Percentiles rank a stretch among this genome's conserved stretches.
Evolutionary conservation across 805 yeast genomes (phyloP).

Genomic region (Candida namnaoensis): DNA sequence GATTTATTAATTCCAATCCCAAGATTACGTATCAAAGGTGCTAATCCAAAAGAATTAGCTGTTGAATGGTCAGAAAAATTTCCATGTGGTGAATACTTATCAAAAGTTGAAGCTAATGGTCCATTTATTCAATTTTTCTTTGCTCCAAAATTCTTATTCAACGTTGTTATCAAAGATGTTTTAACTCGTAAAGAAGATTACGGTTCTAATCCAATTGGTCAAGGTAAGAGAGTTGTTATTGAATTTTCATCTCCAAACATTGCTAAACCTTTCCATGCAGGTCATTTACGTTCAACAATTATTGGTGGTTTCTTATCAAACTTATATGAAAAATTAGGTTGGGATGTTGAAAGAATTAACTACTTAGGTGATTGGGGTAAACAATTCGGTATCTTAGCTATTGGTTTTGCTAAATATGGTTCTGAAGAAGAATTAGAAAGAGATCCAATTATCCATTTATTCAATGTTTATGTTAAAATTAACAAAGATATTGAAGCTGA

Average conservation of each 20-base stretch:
- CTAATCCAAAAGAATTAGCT: constrained; percentile 68
- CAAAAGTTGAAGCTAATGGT: constrained; percentile 74
- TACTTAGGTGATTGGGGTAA: constrained; percentile 99
- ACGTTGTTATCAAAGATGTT: constrained; percentile 62
- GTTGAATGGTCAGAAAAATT: constrained; percentile 71
- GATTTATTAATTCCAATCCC: constrained; percentile 91
- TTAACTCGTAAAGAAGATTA: constrained; percentile 49
- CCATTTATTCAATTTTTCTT: constrained; percentile 88
- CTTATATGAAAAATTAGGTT: constrained; percentile 83
- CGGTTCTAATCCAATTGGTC: constrained; percentile 72
- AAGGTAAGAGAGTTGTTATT: constrained; percentile 60
- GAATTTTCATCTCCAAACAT: constrained; percentile 98
- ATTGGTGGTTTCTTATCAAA: constrained; percentile 94
- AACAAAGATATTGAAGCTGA: constrained; percentile 64
- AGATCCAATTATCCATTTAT: constrained; percentile 92
- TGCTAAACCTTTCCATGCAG: constrained; percentile 99
- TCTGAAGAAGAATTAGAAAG: constrained; percentile 54
- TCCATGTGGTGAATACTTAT: constrained; percentile 62
- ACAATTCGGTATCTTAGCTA: constrained; percentile 93
- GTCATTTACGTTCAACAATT: constrained; percentile 94
- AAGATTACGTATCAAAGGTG: constrained; percentile 77
- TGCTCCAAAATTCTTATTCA: constrained; percentile 54
- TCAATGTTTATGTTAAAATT: constrained; percentile 84
- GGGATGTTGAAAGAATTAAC: constrained; percentile 88
- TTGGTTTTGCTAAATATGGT: constrained; percentile 86